phyloP scores from a whole-genome alignment of 1,284 basidiomycete species.

The Bjerkandera adusta region DNA sequence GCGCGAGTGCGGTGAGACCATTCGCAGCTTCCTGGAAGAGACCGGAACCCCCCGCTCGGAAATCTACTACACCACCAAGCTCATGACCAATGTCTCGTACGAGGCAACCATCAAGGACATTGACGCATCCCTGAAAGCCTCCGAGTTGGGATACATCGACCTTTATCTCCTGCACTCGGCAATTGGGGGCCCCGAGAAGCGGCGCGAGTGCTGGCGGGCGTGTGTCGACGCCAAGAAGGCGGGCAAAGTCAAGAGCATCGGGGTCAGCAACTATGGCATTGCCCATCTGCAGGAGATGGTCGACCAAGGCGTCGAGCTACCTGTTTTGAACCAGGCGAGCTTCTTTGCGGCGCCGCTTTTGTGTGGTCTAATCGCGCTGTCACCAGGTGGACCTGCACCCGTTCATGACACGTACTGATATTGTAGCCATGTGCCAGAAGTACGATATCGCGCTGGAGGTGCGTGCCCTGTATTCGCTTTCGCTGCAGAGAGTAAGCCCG shows the following conservation, averaged over 20 bases:
- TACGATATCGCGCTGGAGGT: conserved; percentile 67
- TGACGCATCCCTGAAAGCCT: conserved; percentile 49
- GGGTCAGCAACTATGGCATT: conserved; percentile 71
- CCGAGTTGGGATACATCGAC: conserved; percentile 60
- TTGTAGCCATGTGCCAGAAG: conserved; percentile 58
- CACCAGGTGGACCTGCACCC: conserved; percentile 65
- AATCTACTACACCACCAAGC: conserved; percentile 71
- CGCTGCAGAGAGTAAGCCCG: too few species aligned
- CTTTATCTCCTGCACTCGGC: conserved; percentile 73
- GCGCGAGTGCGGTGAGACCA: conserved; percentile 55
- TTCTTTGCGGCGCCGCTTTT: neutral
- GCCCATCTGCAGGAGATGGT: conserved; percentile 64
- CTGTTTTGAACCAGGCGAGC: conserved; percentile 61
- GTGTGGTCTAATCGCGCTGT: neutral
- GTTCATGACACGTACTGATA: conserved; percentile 66
- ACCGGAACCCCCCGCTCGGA: conserved; percentile 47
- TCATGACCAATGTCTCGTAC: conserved; percentile 59
- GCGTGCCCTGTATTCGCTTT: conserved; percentile 33
- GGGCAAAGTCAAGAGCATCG: conserved; percentile 62
- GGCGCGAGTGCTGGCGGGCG: conserved; percentile 56
- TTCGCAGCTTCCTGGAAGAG: conserved; percentile 52
- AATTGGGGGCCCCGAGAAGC: conserved; percentile 46
- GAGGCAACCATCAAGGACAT: conserved; percentile 48
- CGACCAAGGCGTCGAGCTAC: conserved; percentile 46
- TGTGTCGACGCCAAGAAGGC: conserved; percentile 56